A percentile compares a stretch with the other conserved stretches of the same genome.
phyloP scores from a whole-genome alignment of 805 yeast genomes.

The Saccharomycopsis babjevae region DNA sequence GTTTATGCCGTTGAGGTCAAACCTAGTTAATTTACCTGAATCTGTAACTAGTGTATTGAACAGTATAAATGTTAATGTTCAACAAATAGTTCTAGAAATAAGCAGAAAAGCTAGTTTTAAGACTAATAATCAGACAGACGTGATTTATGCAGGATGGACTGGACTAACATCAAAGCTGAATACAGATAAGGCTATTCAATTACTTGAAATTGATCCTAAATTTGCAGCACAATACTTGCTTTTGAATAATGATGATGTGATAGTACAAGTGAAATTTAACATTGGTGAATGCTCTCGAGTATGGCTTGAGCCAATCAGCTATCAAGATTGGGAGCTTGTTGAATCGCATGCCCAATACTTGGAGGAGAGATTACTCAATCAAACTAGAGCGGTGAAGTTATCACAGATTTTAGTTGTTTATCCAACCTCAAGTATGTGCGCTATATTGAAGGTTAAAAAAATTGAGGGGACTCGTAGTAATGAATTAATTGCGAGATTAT shows the following conservation, averaged over 20 bases:
- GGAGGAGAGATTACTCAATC: constrained; percentile 66
- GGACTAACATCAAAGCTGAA: constrained; percentile 35
- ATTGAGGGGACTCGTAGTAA: constrained; percentile 32
- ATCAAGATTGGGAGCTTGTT: constrained; percentile 84
- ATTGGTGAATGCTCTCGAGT: constrained; percentile 49
- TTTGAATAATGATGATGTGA: constrained; percentile 31
- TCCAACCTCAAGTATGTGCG: constrained; percentile 51
- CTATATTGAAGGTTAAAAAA: constrained; percentile 44
- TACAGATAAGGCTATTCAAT: constrained; percentile 18
- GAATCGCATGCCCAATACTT: constrained; percentile 71
- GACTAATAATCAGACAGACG: constrained; percentile 19
- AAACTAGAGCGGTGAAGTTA: constrained; percentile 62
- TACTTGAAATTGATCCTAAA: constrained; percentile 55
- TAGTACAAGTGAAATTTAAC: constrained; percentile 38
- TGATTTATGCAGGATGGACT: constrained; percentile 52
- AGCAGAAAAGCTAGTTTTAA: constrained; percentile 25
- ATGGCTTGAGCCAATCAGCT: constrained; percentile 64
- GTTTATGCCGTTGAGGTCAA: constrained; percentile 32
- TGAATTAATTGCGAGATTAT: constrained; percentile 37
- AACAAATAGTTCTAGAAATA: constrained; percentile 46
- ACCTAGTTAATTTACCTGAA: constrained; percentile 47
- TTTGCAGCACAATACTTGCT: constrained; percentile 47
- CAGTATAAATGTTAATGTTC: constrained; percentile 43
- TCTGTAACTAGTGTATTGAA: constrained; percentile 35
- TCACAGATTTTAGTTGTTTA: constrained; percentile 57